phyloP scores from a whole-genome alignment of 2,329 filamentous ascomycete species.

The Aspergillus tamarii region DNA sequence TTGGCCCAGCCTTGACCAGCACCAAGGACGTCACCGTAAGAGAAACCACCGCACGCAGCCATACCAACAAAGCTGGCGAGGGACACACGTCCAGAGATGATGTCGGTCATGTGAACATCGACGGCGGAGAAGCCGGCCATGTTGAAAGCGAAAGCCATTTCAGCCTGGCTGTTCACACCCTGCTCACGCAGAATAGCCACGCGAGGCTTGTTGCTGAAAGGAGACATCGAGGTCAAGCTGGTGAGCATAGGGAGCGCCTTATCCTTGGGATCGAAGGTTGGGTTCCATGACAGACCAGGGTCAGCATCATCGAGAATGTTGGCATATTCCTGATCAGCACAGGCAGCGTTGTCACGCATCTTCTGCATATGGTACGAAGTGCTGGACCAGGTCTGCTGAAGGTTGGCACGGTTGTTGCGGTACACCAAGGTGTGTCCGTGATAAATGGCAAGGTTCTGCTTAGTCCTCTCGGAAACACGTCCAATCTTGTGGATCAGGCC shows the following conservation, averaged over 20 bases:
- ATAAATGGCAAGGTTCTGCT: conserved; percentile 77
- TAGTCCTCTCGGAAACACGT: conserved; percentile 66
- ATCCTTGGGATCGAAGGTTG: conserved; percentile 79
- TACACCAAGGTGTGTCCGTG: conserved; percentile 71
- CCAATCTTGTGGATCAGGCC: conserved; percentile 85
- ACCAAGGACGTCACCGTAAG: conserved; percentile 87
- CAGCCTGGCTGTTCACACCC: conserved; percentile 92
- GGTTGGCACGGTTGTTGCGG: conserved; percentile 67
- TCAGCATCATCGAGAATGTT: conserved; percentile 75
- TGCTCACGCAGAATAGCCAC: conserved; percentile 95
- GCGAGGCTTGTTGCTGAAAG: conserved; percentile 67
- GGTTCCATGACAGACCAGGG: conserved; percentile 81
- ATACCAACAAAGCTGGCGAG: conserved; percentile 83
- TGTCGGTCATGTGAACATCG: conserved; percentile 95
- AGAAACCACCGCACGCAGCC: conserved; percentile 96
- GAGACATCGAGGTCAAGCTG: conserved; percentile 59
- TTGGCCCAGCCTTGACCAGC: conserved; percentile 98
- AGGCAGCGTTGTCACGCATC: conserved; percentile 82
- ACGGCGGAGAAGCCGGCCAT: conserved; percentile 88
- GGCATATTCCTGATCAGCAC: conserved; percentile 80
- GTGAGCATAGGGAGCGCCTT: conserved; percentile 71
- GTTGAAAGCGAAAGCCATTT: conserved; percentile 96
- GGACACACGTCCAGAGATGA: conserved; percentile 76
- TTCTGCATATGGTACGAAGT: conserved; percentile 93
- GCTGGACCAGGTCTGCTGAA: conserved; percentile 86